Conservation (phyloP, 2,329 filamentous ascomycete genomes). For the Bipolaris oryzae region DNA sequence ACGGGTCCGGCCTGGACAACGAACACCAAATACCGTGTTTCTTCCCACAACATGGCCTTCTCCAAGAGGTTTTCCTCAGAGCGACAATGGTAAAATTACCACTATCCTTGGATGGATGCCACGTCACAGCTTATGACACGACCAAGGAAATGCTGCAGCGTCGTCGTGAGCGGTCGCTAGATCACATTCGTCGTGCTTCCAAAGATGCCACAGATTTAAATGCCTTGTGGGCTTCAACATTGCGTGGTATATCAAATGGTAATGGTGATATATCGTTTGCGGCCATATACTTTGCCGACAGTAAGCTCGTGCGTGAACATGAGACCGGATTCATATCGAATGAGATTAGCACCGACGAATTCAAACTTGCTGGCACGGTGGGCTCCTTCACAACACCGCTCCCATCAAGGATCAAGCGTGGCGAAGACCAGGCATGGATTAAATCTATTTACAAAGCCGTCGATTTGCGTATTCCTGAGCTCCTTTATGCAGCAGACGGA, state of each 20-base stretch:
- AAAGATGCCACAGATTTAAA: not conserved
- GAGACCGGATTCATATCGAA: not conserved
- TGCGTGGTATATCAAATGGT: slow-evolving; percentile 2
- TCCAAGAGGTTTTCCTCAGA: slow-evolving; percentile 4
- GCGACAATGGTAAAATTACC: slow-evolving; percentile 7
- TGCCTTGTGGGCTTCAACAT: not conserved
- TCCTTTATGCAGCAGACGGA: slow-evolving; percentile 1
- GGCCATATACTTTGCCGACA: not conserved
- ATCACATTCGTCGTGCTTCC: not conserved
- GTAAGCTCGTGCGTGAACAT: not conserved
- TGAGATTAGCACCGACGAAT: not conserved
- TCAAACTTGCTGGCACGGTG: not conserved
- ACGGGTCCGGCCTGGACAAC: not conserved
- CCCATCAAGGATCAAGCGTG: not conserved
- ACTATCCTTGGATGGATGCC: slow-evolving; percentile 1
- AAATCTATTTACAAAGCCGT: not conserved
- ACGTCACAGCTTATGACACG: not conserved
- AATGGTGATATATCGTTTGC: slow-evolving; percentile 4
- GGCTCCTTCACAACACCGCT: slow-evolving; percentile 1
- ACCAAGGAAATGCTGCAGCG: not conserved
- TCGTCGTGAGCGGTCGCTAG: slow-evolving; percentile 4
- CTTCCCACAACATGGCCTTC: slow-evolving; percentile 2
- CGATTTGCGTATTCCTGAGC: not conserved
- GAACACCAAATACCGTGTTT: slow-evolving; percentile 1
- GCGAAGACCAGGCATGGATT: not conserved